Evolutionary conservation across 2,329 filamentous ascomycete genomes (phyloP), one percentile per base, ranked within the genome.

Genomic region (Fusarium decemcellulare): DNA sequence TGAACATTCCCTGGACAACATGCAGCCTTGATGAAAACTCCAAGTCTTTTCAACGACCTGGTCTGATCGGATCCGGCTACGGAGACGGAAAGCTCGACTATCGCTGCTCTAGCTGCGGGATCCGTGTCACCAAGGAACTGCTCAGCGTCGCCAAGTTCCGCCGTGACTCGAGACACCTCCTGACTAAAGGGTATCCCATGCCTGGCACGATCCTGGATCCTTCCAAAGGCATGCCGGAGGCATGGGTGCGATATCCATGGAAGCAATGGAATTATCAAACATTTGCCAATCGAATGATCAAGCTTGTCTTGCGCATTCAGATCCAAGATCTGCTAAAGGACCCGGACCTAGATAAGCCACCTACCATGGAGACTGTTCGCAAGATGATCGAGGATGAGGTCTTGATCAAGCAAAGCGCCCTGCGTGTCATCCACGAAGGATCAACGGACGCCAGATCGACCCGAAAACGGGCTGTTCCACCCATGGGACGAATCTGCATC

Each of bases 131-230:
- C 2, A 87, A 90, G 68, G 86, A 90, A 29, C 79, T 79, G 2
- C 81, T 93, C 1, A 83, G 86, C 16, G 83, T 89, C 2, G 81
- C 77, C 9, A 91, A 89, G 61, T 91, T 93, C 71, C 81, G 83
- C 50, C 78, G 77, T 32, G 91, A 93, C 65, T 76, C 87, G 2
- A 74, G 83, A 30, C 72, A 80, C 88, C 2, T 68, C 6, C 68
- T 87, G 2, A 36, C 51, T 9, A 65, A 66, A 32, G 84, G 82
- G 8, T 74, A 80, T 2, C 89, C 91, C 0, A 88, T 95, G 83
- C 89, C 91, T 0, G 92, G 92, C 2, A 94, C 92, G 0, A 76
- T 93, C 6, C 82, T 93, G 8, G 82, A 88, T 9, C 75, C 84
- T 1, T 76, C 79, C 2, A 82, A 73, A 0, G 92, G 92, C 0